Conservation (phyloP, 192 early-diverging fungal species). For the Coemansia sp. region DNA sequence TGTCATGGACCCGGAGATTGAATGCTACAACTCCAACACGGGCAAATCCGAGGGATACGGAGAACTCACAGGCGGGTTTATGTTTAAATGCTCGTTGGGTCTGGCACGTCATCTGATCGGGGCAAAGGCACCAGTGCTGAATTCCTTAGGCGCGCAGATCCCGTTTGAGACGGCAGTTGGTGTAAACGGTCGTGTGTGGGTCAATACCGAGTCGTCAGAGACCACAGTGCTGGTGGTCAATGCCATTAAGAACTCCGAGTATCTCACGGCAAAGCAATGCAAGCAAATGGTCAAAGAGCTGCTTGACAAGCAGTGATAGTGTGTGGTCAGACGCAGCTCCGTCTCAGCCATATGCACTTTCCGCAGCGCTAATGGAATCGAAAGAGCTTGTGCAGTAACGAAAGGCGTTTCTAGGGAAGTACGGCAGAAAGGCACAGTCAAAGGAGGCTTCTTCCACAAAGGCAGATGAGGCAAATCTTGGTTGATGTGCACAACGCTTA, state of each 20-base stretch:
- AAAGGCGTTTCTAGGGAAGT: not conserved
- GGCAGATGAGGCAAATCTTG: not conserved
- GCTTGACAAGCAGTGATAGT: slow-evolving; percentile 25
- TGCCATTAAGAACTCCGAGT: slow-evolving; percentile 74
- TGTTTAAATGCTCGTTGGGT: slow-evolving; percentile 80
- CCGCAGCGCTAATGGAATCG: not conserved
- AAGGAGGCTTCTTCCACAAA: not conserved
- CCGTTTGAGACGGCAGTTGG: slow-evolving; percentile 90
- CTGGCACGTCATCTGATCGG: slow-evolving; percentile 62
- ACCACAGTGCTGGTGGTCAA: slow-evolving; percentile 69
- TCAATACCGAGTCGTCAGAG: slow-evolving; percentile 64
- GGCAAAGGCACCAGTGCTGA: slow-evolving; percentile 68
- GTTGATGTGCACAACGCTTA: not conserved
- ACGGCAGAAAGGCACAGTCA: too few relatives aligned
- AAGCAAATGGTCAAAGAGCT: slow-evolving; percentile 56
- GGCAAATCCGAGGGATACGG: slow-evolving; percentile 89
- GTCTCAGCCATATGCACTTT: not conserved
- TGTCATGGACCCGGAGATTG: slow-evolving; percentile 97
- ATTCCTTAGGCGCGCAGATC: slow-evolving; percentile 65
- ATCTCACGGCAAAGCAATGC: slow-evolving; percentile 59
- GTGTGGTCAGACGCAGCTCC: not conserved
- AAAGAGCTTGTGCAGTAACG: not conserved
- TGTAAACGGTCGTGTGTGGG: slow-evolving; percentile 93
- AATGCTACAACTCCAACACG: slow-evolving; percentile 80
- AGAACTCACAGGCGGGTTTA: slow-evolving; percentile 77